phyloP scores from a whole-genome alignment of 768 basidiomycete species.

The Panellus pusillus region DNA sequence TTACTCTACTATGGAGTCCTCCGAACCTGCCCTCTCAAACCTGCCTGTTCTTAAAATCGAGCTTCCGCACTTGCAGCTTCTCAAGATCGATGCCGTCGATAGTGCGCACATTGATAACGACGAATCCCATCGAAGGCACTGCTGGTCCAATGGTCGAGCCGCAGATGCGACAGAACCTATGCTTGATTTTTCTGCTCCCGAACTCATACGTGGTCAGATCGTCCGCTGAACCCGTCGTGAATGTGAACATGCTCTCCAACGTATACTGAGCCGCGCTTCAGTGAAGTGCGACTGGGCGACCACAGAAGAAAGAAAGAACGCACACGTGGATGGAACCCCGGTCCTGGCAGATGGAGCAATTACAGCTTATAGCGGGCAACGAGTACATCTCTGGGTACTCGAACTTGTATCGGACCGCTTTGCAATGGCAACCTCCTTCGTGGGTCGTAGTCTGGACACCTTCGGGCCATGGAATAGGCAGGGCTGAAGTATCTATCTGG shows the following conservation, averaged over 20 bases:
- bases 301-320: not conserved
- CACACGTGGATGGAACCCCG: conserved; percentile 13
- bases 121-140: not conserved
- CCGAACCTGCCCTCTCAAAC: too few species aligned
- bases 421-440: conserved; percentile 19
- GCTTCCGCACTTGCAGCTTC: not conserved
- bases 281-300: not conserved
- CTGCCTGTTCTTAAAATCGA: not conserved
- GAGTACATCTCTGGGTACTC: conserved; percentile 12
- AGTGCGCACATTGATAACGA: conserved; percentile 10
- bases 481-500: too few species aligned
- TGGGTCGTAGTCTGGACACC: conserved; percentile 1
- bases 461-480: conserved; percentile 12
- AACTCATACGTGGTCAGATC: conserved; percentile 5
- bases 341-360: conserved; percentile 16
- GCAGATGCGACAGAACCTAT: conserved; percentile 11
- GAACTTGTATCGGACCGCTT: conserved; percentile 16
- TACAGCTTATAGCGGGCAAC: conserved; percentile 7
- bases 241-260: conserved; percentile 4
- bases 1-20: too few species aligned
- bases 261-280: conserved; percentile 7
- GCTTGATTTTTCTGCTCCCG: not conserved
- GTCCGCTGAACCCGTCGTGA: conserved; percentile 9
- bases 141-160: conserved; percentile 10
- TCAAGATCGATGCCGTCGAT: conserved; percentile 10